phyloP scores from a whole-genome alignment of 495 filamentous ascomycete species.

The Physcia stellaris region DNA sequence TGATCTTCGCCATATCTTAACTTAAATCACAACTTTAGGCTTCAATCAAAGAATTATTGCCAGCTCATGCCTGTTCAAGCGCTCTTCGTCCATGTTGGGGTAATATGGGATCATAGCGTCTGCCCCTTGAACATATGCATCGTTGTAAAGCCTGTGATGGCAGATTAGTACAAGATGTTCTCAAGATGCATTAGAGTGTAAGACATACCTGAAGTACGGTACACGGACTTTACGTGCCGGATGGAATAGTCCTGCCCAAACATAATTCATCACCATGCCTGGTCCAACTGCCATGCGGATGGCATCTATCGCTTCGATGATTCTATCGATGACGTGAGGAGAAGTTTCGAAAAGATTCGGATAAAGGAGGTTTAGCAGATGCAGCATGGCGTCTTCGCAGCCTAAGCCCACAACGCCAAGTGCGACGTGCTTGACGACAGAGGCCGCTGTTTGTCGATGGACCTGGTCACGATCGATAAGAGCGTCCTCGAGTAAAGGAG shows the following conservation, averaged over 20 bases:
- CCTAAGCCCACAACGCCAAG: slow-evolving; percentile 91
- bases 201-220: slow-evolving; percentile 60
- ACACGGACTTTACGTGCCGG: slow-evolving; percentile 84
- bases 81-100: slow-evolving; percentile 66
- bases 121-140: slow-evolving; percentile 26
- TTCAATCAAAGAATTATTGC: slow-evolving; percentile 60
- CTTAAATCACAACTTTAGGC: not conserved
- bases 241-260: slow-evolving; percentile 96
- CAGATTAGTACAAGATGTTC: not conserved
- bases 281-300: slow-evolving; percentile 87
- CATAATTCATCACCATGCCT: slow-evolving; percentile 87
- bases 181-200: not conserved
- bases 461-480: slow-evolving; percentile 98
- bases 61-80: slow-evolving; percentile 61
- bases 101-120: slow-evolving; percentile 97
- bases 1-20: slow-evolving; percentile 2
- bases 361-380: slow-evolving; percentile 89
- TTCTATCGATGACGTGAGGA: slow-evolving; percentile 95
- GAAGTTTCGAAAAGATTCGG: slow-evolving; percentile 98
- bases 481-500: slow-evolving; percentile 92
- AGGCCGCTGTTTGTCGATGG: slow-evolving; percentile 90
- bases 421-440: slow-evolving; percentile 93
- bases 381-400: slow-evolving; percentile 98
- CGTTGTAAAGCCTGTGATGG: slow-evolving; percentile 1
- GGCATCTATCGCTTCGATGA: slow-evolving; percentile 95